Evolutionary conservation across 1,284 basidiomycete genomes (phyloP), one percentile per base, ranked within the genome.

Genomic region (Paramarasmius palmivorus): DNA sequence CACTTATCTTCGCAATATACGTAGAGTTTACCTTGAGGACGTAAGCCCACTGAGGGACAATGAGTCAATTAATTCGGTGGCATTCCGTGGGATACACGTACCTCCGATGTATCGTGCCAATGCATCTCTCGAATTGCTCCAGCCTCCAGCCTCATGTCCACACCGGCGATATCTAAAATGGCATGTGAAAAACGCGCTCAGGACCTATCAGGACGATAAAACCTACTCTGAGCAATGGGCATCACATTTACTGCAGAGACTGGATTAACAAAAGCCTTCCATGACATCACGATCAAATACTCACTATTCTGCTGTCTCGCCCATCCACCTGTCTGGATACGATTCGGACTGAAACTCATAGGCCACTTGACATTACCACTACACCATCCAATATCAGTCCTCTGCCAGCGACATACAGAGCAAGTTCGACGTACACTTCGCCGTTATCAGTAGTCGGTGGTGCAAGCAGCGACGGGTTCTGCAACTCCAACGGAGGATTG

Each of bases 271-370:
- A 37, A 22, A 14, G 40, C 10, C 15, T n/a, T n/a, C n/a, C n/a
- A n/a, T 47, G 12, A 25, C 17, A 23, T 35, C 38, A 32, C 3
- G 55, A 29, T n/a, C 32, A 4, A 29, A n/a, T 12, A 59, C 73
- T 38, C 55, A 83, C 84, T 62, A 58, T 86, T 88, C 68, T 88
- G 77, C 61, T 88, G 79, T 53, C 86, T 77, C 32, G 86, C 83
- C 88, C 88, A 91, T 1, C 88, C 88, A 23, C 88, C 88, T 0
- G 80, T 79, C 55, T 84, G 81, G 12, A 90, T 65, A 23, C 86
- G 80, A 60, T 86, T 89, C 65, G 84, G 82, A 54, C 84, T 87
- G 54, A 88, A 67, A 54, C 74, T 73, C 66, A 88, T 87, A 0
- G 87, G 81, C 88, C 88, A 90, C 64, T 88, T 89, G 10, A 83